phyloP scores from a whole-genome alignment of 208 protist species.

The Trypanosoma lewisi region DNA sequence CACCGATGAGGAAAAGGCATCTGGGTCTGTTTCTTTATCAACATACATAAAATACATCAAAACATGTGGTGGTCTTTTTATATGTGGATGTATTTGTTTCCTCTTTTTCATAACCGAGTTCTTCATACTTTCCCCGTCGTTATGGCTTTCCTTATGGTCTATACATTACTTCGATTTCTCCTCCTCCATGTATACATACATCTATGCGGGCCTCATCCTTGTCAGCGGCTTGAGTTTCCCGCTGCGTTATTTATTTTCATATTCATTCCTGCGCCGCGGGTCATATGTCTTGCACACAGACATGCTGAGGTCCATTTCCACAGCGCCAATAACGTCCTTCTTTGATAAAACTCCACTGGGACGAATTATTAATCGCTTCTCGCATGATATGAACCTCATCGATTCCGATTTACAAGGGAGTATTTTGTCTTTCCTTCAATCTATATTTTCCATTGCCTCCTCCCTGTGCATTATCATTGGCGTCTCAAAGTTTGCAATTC shows the following conservation, averaged over 20 bases:
- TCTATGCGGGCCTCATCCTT: slow-evolving; percentile 41
- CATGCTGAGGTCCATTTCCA: slow-evolving; percentile 50
- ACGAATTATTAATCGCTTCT: slow-evolving; percentile 95
- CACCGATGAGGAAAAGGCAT: slow-evolving; percentile 55
- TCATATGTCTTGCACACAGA: slow-evolving; percentile 43
- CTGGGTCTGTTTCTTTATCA: slow-evolving; percentile 47
- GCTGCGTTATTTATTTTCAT: slow-evolving; percentile 36
- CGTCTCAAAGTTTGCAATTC: slow-evolving; percentile 43
- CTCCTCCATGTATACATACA: slow-evolving; percentile 37
- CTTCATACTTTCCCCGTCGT: slow-evolving; percentile 30
- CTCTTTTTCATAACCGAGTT: slow-evolving; percentile 62
- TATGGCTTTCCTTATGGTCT: slow-evolving; percentile 83
- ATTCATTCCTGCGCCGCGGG: slow-evolving; percentile 34
- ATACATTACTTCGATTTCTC: slow-evolving; percentile 14
- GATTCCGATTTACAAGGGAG: slow-evolving; percentile 61
- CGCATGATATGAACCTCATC: slow-evolving; percentile 82
- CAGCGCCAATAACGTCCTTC: slow-evolving; percentile 82
- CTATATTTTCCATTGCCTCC: slow-evolving; percentile 50
- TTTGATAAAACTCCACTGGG: slow-evolving; percentile 95
- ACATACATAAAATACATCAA: slow-evolving; percentile 68
- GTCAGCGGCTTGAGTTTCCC: slow-evolving; percentile 35
- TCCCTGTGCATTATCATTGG: slow-evolving; percentile 50
- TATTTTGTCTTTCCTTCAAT: slow-evolving; percentile 61
- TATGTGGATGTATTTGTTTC: slow-evolving; percentile 42
- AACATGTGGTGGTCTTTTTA: slow-evolving; percentile 40